Base-by-base conservation (phyloP, 2,329 filamentous ascomycete genomes). In the Penicillium oxalicum region DNA sequence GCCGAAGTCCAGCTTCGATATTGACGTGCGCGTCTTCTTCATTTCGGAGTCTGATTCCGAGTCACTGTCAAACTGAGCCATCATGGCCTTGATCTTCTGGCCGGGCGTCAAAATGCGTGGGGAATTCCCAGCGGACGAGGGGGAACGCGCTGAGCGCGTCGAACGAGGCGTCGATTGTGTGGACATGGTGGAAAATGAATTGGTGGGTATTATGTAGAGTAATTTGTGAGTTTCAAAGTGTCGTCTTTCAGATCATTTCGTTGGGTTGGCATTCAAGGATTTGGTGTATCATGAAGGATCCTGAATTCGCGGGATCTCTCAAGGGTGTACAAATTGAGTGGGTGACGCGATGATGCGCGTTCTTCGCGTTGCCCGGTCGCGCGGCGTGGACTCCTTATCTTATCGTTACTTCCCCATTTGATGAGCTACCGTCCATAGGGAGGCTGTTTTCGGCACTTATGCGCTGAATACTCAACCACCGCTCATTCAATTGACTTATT, bases 61-160 rank as follows among this genome's bases (percentile, higher is more conserved):
- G 40, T 75, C 74, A 47, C 68, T 70, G 43, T 70, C 66, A 38
- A 78, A 76, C 43, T 70, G 66, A 28, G 75, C 74, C 41, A 79
- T 65, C 59, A 77, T 68, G 6, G 74, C 74, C 52, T 71, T 72
- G 42, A 77, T 71, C 57, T 77, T 78, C 47, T 66, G 67, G 43
- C 70, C 67, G 4, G 74, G 73, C 0, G 72, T 72, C 41, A 74
- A 61, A 43, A 70, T 62, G n/a, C 51, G 57, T 2, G 67, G 65
- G 0, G 67, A 69, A 34, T 55, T 53, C 18, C 55, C 54, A 3
- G 52, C 45, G 9, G 60, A 51, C 24, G 66, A 64, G 56, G 56
- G 56, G 54, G 61, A 60, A 46, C 66, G 65, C 61, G 64, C 60
- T 54, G 63, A 61, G 18, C 58, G 64, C 28, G 63, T 61, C 56